These are phyloP conservation scores for Anthoceros angustus DNA, from an alignment of 225 moss, liverwort and hornwort species.

Conservation along the genomic window DNA sequence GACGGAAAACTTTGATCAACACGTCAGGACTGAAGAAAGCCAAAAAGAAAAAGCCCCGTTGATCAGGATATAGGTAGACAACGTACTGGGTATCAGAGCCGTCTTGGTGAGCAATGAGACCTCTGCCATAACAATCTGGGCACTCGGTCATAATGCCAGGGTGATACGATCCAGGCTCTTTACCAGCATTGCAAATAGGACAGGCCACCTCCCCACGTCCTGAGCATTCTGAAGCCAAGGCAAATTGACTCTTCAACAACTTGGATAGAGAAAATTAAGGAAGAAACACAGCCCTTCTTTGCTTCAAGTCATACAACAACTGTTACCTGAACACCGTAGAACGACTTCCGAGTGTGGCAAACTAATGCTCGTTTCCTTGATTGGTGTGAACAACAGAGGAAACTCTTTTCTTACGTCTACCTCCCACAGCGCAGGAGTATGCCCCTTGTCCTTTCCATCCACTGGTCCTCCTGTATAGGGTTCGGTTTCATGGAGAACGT, in stretches of 20 bases:
- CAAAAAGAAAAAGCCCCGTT: neutral
- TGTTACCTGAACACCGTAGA: neutral
- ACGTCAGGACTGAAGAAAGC: neutral
- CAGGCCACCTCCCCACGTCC: slow-evolving; percentile 56
- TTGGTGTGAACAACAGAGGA: slow-evolving; percentile 46
- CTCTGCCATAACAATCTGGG: slow-evolving; percentile 54
- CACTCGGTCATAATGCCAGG: slow-evolving; percentile 37
- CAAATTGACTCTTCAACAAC: neutral
- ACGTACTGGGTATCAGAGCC: slow-evolving; percentile 76
- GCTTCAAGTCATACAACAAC: neutral
- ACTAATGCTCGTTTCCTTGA: slow-evolving; percentile 36
- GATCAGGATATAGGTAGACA: neutral
- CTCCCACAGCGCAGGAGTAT: slow-evolving; percentile 51
- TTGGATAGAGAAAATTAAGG: neutral
- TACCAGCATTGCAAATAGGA: slow-evolving; percentile 39
- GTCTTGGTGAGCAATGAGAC: slow-evolving; percentile 77
- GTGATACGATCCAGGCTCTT: slow-evolving; percentile 24
- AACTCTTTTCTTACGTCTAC: slow-evolving; percentile 82
- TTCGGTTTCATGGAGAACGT: slow-evolving; percentile 33
- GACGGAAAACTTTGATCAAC: neutral
- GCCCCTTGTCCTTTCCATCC: slow-evolving; percentile 26
- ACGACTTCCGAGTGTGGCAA: slow-evolving; percentile 47
- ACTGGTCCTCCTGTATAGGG: slow-evolving; percentile 41
- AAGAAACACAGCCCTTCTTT: slow-evolving; percentile 45
- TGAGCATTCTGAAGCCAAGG: slow-evolving; percentile 42